Percentiles rank a stretch among this genome's conserved stretches.
phyloP scores from a whole-genome alignment of 495 filamentous ascomycete genomes.

The Trichoderma erinaceum region DNA sequence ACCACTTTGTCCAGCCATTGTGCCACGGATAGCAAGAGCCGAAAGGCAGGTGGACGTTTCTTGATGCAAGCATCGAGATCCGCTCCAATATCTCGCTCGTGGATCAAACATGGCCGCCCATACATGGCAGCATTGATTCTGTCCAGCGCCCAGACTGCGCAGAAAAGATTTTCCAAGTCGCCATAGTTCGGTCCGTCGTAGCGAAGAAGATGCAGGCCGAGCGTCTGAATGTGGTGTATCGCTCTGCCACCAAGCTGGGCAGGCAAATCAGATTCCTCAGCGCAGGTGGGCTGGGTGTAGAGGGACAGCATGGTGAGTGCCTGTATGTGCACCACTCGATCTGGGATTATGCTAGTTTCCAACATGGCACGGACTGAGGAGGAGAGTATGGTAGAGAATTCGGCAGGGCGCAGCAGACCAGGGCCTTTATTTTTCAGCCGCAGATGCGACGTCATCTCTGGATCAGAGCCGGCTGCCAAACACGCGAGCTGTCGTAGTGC shows the following conservation, averaged over 20 bases:
- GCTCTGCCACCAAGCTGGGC: conserved; percentile 29
- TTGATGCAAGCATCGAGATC: conserved; percentile 45
- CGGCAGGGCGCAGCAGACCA: conserved; percentile 25
- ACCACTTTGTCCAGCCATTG: conserved; percentile 59
- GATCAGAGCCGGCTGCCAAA: conserved; percentile 44
- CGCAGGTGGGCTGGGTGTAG: conserved; percentile 29
- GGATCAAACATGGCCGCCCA: conserved; percentile 58
- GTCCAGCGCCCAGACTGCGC: conserved; percentile 63
- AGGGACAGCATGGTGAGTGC: conserved; percentile 28
- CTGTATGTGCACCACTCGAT: conserved; percentile 29
- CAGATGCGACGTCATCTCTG: conserved; percentile 32
- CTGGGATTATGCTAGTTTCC: conserved; percentile 28
- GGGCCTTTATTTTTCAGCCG: conserved; percentile 24
- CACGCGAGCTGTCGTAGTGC: conserved; percentile 41
- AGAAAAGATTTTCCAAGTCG: conserved; percentile 46
- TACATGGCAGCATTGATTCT: conserved; percentile 57
- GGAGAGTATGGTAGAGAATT: conserved; percentile 32
- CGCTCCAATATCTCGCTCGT: conserved; percentile 56
- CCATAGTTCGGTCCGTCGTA: conserved; percentile 25
- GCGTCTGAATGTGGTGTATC: conserved; percentile 58
- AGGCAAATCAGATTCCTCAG: conserved; percentile 29
- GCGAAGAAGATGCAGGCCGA: conserved; percentile 54
- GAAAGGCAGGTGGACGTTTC: conserved; percentile 37
- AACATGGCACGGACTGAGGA: conserved; percentile 28
- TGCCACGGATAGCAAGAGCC: conserved; percentile 41